These are phyloP conservation scores for Heritiera fomes DNA, from an alignment of 345 rosid genomes.

Conservation along the genomic window DNA sequence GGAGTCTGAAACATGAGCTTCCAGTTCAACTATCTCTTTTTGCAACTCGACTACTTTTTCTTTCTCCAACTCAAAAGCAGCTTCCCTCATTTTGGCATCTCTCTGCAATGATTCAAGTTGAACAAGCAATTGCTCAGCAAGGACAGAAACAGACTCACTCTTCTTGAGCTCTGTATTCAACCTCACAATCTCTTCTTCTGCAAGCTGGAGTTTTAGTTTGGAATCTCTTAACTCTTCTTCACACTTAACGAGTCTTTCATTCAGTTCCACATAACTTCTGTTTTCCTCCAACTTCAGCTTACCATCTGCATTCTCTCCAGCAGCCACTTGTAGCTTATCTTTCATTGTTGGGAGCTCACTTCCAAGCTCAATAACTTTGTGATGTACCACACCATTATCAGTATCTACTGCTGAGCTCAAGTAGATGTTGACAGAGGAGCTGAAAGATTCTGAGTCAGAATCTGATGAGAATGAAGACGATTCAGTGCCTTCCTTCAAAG, in stretches of 20 bases:
- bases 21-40: constrained; percentile 37
- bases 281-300: constrained; percentile 26
- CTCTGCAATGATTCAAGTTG: constrained; percentile 41
- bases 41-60: constrained; percentile 33
- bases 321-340: constrained; percentile 24
- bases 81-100: constrained; percentile 29
- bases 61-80: constrained; percentile 39
- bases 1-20: constrained; percentile 35
- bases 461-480: constrained; percentile 67
- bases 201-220: constrained; percentile 44
- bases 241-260: constrained; percentile 28
- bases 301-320: constrained; percentile 32
- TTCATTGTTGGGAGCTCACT: constrained; percentile 33
- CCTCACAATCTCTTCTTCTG: constrained; percentile 57
- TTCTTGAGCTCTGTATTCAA: constrained; percentile 47
- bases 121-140: constrained; percentile 30
- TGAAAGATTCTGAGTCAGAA: constrained; percentile 73
- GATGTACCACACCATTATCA: constrained; percentile 31
- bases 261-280: constrained; percentile 42
- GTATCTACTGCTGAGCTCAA: constrained; percentile 31
- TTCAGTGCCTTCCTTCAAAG: constrained; percentile 58
- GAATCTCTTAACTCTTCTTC: constrained; percentile 56
- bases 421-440: constrained; percentile 51
- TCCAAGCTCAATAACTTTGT: constrained; percentile 36
- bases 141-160: constrained; percentile 25